phyloP scores from a whole-genome alignment of 2,329 filamentous ascomycete species.

The Daldinia sp. region DNA sequence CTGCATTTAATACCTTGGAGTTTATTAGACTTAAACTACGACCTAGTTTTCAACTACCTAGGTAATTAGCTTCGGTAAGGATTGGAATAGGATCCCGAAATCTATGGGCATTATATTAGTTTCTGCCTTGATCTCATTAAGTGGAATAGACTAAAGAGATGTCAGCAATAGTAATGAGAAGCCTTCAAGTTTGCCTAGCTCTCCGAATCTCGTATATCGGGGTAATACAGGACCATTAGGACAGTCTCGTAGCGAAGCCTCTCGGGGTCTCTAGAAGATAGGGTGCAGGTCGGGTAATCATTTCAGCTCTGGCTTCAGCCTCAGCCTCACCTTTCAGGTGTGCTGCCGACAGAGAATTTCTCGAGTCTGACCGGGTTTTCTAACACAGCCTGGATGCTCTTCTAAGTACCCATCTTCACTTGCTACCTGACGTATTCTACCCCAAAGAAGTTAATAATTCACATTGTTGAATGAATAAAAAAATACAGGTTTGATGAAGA shows the following conservation, averaged over 20 bases:
- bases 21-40: not conserved
- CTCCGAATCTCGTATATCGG: not conserved
- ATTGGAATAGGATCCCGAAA: not conserved
- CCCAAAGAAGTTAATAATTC: too few relatives aligned
- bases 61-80: not conserved
- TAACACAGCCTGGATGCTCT: too few relatives aligned
- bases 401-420: too few relatives aligned
- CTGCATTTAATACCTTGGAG: too few relatives aligned
- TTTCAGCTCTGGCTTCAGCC: slow-evolving; percentile 1
- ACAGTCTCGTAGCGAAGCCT: not conserved
- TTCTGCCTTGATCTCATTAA: not conserved
- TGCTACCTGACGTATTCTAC: too few relatives aligned
- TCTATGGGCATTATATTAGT: not conserved
- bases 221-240: not conserved
- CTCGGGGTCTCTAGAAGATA: not conserved
- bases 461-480: too few relatives aligned
- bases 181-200: not conserved
- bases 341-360: too few relatives aligned
- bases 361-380: too few relatives aligned
- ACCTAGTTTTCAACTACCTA: not conserved
- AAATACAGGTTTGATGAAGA: too few relatives aligned
- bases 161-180: not conserved
- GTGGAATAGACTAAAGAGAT: not conserved
- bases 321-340: slow-evolving; percentile 3
- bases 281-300: slow-evolving; percentile 4